Evolutionary conservation across 805 yeast species (phyloP).

Genomic region (Candida nonsorbophila): DNA sequence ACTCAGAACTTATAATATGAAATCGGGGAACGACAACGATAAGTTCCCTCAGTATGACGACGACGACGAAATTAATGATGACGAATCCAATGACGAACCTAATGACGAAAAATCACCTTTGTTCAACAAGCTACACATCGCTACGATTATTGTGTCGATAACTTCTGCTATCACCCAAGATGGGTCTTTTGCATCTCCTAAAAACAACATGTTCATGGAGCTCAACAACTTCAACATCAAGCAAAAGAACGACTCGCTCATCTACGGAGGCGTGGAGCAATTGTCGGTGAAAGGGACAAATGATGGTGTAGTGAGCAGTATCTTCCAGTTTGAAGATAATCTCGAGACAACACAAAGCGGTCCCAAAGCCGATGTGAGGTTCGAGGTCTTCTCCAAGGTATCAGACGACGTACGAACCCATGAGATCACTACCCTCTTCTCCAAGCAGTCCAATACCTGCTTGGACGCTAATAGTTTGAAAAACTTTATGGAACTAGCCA

Average conservation of each 20-base stretch:
- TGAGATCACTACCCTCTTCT: conserved; percentile 9
- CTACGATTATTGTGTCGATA: conserved; percentile 34
- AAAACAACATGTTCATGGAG: conserved; percentile 18
- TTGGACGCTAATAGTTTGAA: conserved; percentile 5
- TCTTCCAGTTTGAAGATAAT: conserved; percentile 19
- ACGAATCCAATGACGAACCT: conserved; percentile 9
- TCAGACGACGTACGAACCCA: conserved; percentile 7
- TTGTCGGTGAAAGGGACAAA: conserved; percentile 19
- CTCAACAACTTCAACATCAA: conserved; percentile 30
- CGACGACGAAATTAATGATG: conserved; percentile 6
- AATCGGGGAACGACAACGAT: conserved; percentile 12
- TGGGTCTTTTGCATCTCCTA: conserved; percentile 39
- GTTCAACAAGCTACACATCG: conserved; percentile 35
- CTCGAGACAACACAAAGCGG: conserved; percentile 1
- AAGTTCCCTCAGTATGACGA: conserved; percentile 22
- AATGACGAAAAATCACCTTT: conserved; percentile 12
- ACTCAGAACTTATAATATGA: conserved; percentile 26
- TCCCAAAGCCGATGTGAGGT: conserved; percentile 46
- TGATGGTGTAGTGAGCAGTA: conserved; percentile 13
- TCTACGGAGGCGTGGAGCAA: conserved; percentile 44
- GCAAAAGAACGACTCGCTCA: conserved; percentile 35
- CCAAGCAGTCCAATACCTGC: conserved; percentile 6
- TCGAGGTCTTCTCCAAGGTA: conserved; percentile 36
- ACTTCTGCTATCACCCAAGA: conserved; percentile 38
- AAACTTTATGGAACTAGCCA: conserved; percentile 2